Conservation (phyloP, 1,139 yeast species). For the Suhomyces maxii region DNA sequence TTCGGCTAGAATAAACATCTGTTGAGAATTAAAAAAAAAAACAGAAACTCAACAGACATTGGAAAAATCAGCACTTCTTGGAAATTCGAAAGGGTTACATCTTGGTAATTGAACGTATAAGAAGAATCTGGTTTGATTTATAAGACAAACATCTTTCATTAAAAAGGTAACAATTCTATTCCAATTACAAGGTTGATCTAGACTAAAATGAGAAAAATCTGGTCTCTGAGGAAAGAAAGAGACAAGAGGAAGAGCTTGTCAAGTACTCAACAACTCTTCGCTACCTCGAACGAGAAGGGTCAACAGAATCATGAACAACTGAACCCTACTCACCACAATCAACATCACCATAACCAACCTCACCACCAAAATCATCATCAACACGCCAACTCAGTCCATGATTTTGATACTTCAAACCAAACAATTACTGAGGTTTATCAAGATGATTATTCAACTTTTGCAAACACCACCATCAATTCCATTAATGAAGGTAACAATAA, state of each 20-base stretch:
- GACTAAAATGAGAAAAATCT: slow-evolving; percentile 30
- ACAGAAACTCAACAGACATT: neutral
- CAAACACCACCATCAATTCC: slow-evolving; percentile 10
- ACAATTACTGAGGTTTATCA: slow-evolving; percentile 11
- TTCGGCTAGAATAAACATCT: neutral
- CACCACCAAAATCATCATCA: slow-evolving; percentile 4
- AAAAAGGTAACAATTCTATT: too few species aligned
- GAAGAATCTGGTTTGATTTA: too few species aligned
- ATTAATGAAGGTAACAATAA: slow-evolving; percentile 8
- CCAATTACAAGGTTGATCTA: neutral
- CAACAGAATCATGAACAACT: neutral
- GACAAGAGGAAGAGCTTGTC: slow-evolving; percentile 29
- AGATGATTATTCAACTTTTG: slow-evolving; percentile 17
- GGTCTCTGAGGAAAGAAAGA: slow-evolving; percentile 32
- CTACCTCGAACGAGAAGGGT: neutral
- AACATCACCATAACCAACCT: slow-evolving; percentile 2
- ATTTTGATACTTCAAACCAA: slow-evolving; percentile 8
- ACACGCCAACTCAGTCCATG: slow-evolving; percentile 2
- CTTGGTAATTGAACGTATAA: too few species aligned
- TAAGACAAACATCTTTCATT: neutral
- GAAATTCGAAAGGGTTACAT: too few species aligned
- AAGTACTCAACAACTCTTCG: slow-evolving; percentile 10
- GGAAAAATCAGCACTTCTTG: neutral
- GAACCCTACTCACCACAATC: neutral
- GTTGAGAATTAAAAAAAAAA: neutral